Conservation (phyloP, 2,329 filamentous ascomycete genomes). For the Sporothrix phasma region DNA sequence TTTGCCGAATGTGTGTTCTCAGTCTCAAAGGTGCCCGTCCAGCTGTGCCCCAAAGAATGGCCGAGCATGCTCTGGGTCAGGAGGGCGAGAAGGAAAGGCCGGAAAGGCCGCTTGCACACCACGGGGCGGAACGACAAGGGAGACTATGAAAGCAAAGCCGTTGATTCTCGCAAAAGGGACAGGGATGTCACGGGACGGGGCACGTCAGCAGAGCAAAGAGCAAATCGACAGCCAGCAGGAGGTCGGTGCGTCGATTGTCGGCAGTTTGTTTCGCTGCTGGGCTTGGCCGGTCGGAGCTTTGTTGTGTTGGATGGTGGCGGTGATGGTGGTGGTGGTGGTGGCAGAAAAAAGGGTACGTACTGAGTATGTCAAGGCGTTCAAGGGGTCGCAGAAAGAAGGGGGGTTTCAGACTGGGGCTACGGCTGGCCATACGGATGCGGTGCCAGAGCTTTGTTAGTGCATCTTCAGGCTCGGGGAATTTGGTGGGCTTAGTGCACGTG, state of each 20-base stretch:
- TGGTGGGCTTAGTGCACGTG: too few species aligned
- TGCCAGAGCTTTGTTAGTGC: too few species aligned
- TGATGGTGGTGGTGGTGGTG: background rate
- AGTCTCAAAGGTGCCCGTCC: background rate
- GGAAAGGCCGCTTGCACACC: background rate
- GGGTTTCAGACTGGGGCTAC: constrained; percentile 15
- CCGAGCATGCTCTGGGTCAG: background rate
- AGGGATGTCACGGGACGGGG: background rate
- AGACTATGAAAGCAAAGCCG: background rate
- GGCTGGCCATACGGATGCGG: constrained; percentile 17
- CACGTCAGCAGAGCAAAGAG: background rate
- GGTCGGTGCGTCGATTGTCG: background rate
- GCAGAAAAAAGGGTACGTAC: background rate
- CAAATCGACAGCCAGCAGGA: background rate
- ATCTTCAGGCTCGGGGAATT: too few species aligned
- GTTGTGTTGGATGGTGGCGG: background rate
- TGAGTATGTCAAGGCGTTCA: background rate
- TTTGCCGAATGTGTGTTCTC: background rate
- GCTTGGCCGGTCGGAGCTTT: constrained; percentile 1
- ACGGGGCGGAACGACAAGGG: background rate
- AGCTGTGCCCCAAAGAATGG: background rate
- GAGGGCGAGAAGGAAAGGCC: background rate
- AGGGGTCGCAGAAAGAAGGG: constrained; percentile 8
- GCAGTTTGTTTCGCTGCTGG: background rate
- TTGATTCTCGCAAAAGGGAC: background rate